phyloP scores from a whole-genome alignment of 441 rosid species.

The Erodium trifolium region DNA sequence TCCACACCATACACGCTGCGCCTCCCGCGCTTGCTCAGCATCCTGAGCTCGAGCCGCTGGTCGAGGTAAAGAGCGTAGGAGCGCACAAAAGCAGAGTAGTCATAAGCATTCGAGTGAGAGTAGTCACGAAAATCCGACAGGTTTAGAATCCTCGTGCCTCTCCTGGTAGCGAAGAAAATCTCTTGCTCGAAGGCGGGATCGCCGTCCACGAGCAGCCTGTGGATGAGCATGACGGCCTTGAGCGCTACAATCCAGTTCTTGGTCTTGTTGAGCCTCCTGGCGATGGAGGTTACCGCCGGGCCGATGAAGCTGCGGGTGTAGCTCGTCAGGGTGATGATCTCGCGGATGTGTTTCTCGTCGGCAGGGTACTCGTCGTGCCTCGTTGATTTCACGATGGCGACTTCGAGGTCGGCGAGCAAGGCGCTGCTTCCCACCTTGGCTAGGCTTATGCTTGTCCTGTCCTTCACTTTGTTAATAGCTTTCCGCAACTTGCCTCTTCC shows the following conservation, averaged over 20 bases:
- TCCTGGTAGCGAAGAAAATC: slow-evolving; percentile 77
- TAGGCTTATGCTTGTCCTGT: slow-evolving; percentile 51
- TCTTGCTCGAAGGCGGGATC: slow-evolving; percentile 75
- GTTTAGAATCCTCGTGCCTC: slow-evolving; percentile 76
- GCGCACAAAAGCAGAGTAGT: slow-evolving; percentile 74
- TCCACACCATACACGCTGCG: slow-evolving; percentile 26
- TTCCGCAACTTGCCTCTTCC: slow-evolving; percentile 30
- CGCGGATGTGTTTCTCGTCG: slow-evolving; percentile 60
- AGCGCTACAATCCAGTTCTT: slow-evolving; percentile 79
- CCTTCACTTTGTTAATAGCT: neutral
- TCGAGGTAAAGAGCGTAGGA: slow-evolving; percentile 71
- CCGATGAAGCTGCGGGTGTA: slow-evolving; percentile 50
- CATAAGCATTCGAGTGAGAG: slow-evolving; percentile 58
- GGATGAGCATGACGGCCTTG: slow-evolving; percentile 63
- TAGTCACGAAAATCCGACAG: slow-evolving; percentile 70
- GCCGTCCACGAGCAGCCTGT: slow-evolving; percentile 56
- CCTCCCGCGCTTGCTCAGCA: slow-evolving; percentile 54
- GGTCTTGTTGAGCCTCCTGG: slow-evolving; percentile 73
- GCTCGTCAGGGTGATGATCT: slow-evolving; percentile 61
- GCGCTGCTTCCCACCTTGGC: slow-evolving; percentile 68
- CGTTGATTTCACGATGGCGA: slow-evolving; percentile 81
- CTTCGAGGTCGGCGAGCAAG: slow-evolving; percentile 63
- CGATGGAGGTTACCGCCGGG: slow-evolving; percentile 47
- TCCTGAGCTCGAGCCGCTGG: slow-evolving; percentile 62
- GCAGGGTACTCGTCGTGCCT: slow-evolving; percentile 78